Percentiles rank a stretch among this genome's conserved stretches.
phyloP scores from a whole-genome alignment of 495 filamentous ascomycete genomes.

The Daldinia concentrica region DNA sequence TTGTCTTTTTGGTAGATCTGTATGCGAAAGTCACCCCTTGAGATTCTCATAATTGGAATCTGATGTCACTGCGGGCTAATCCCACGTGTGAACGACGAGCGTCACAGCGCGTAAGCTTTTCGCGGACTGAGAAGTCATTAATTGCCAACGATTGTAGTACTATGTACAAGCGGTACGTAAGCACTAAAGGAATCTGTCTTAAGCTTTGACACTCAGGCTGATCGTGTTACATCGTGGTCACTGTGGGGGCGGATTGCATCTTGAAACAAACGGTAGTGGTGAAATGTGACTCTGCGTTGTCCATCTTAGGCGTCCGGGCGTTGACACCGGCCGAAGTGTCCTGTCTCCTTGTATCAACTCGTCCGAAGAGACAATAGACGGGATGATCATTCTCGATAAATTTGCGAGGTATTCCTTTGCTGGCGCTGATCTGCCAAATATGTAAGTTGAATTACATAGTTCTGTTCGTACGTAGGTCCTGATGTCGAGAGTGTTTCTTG shows the following conservation, averaged over 20 bases:
- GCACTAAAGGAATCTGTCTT: neutral
- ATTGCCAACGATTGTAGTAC: neutral
- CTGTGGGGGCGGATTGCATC: constrained; percentile 21
- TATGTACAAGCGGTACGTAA: neutral
- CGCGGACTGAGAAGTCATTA: neutral
- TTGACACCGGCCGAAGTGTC: constrained; percentile 2
- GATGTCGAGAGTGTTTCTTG: neutral
- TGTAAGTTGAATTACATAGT: neutral
- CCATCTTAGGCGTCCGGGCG: constrained; percentile 7
- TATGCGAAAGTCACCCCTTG: neutral
- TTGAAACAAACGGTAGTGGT: constrained; percentile 39
- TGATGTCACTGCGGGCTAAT: constrained; percentile 1
- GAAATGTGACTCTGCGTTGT: constrained; percentile 29
- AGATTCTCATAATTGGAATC: constrained; percentile 2
- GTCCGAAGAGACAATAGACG: neutral
- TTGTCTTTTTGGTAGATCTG: neutral
- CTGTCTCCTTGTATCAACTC: neutral
- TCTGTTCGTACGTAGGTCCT: neutral
- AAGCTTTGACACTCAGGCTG: constrained; percentile 27
- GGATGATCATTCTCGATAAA: constrained; percentile 1
- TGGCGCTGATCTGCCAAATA: neutral
- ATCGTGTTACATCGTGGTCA: constrained; percentile 37
- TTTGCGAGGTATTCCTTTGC: neutral
- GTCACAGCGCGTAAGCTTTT: neutral
- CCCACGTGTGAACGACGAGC: constrained; percentile 2